Conservation (phyloP, 345 rosid genomes). For the Chamaenerion angustifolium region DNA sequence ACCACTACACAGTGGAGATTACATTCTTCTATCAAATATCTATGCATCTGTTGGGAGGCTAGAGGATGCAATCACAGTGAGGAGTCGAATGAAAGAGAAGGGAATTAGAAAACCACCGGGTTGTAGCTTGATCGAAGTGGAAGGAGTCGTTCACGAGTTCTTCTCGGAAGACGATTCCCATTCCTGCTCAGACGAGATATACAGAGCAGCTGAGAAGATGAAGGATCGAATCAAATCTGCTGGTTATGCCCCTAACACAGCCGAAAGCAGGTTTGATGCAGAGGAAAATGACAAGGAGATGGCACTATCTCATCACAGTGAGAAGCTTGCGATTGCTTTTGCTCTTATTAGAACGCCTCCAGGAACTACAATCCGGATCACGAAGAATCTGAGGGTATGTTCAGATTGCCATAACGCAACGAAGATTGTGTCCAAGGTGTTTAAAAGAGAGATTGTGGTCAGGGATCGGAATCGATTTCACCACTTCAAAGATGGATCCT, state of each 20-base stretch:
- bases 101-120: constrained; percentile 25
- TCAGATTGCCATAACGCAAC: constrained; percentile 31
- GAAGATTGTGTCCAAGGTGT: constrained; percentile 19
- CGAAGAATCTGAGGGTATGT: constrained; percentile 25
- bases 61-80: constrained; percentile 23
- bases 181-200: constrained; percentile 5
- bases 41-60: constrained; percentile 22
- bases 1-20: constrained; percentile 30
- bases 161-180: constrained; percentile 13
- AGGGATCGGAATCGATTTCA: constrained; percentile 31
- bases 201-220: constrained; percentile 2
- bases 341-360: constrained; percentile 23
- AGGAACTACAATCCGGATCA: constrained; percentile 25
- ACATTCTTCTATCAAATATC: constrained; percentile 22
- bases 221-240: constrained; percentile 18
- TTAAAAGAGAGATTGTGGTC: constrained; percentile 18
- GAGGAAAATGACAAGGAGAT: constrained; percentile 26
- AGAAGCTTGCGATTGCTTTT: constrained; percentile 31
- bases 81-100: constrained; percentile 22
- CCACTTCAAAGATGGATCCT: constrained; percentile 25
- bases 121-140: constrained; percentile 16
- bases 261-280: constrained; percentile 22
- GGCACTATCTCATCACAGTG: constrained; percentile 30
- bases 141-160: constrained; percentile 18
- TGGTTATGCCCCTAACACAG: constrained; percentile 20